phyloP scores from a whole-genome alignment of 495 filamentous ascomycete species.

The Aspergillus funiculosus region DNA sequence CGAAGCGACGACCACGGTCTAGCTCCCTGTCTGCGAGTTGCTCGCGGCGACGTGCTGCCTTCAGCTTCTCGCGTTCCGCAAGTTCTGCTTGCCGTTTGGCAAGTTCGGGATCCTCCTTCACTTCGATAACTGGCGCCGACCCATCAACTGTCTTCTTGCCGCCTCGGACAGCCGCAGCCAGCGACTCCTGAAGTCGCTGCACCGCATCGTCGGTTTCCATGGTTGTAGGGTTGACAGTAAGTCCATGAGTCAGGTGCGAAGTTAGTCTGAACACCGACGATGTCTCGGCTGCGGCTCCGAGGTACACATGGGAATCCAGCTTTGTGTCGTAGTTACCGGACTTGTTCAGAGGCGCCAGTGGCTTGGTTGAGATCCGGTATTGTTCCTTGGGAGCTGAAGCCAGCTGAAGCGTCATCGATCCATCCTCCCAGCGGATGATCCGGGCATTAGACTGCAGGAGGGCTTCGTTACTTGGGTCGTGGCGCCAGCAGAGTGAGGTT shows the following conservation, averaged over 20 bases:
- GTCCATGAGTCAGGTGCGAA: slow-evolving; percentile 72
- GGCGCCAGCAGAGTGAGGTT: slow-evolving; percentile 65
- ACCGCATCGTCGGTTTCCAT: slow-evolving; percentile 72
- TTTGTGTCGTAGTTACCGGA: slow-evolving; percentile 58
- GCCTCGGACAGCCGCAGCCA: slow-evolving; percentile 55
- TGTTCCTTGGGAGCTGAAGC: slow-evolving; percentile 67
- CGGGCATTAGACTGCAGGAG: slow-evolving; percentile 69
- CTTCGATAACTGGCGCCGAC: slow-evolving; percentile 49
- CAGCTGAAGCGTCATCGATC: slow-evolving; percentile 73
- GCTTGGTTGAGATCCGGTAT: slow-evolving; percentile 70
- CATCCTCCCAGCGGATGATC: slow-evolving; percentile 77
- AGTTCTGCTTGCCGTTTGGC: slow-evolving; percentile 69
- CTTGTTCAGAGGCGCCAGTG: slow-evolving; percentile 64
- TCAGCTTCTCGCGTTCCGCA: slow-evolving; percentile 64
- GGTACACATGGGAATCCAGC: slow-evolving; percentile 76
- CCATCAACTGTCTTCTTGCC: slow-evolving; percentile 56
- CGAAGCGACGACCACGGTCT: slow-evolving; percentile 49
- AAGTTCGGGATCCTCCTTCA: slow-evolving; percentile 73
- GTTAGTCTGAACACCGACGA: slow-evolving; percentile 67
- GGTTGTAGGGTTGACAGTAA: slow-evolving; percentile 64
- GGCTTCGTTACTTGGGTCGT: slow-evolving; percentile 53
- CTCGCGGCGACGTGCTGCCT: slow-evolving; percentile 62
- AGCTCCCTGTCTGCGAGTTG: slow-evolving; percentile 59
- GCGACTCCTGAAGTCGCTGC: slow-evolving; percentile 61
- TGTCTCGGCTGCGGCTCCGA: slow-evolving; percentile 64